These are phyloP conservation scores for Blattamonas nauphoetae DNA, from an alignment of 78 protist genomes.

Conservation along the genomic window DNA sequence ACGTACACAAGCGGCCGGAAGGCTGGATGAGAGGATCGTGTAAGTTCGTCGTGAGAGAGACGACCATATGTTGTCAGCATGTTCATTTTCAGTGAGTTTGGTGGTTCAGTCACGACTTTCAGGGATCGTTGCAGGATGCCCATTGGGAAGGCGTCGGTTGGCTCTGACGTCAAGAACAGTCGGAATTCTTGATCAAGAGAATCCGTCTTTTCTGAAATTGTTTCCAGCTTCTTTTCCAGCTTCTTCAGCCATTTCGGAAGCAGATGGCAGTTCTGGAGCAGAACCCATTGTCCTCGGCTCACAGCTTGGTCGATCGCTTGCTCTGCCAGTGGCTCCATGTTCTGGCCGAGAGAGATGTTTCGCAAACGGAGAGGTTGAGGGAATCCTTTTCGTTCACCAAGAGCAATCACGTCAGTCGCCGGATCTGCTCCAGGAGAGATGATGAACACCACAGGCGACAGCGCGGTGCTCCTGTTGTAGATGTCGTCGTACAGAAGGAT, in stretches of 20 bases:
- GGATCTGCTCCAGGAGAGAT: constrained; percentile 86
- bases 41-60: constrained; percentile 47
- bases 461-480: constrained; percentile 26
- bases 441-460: constrained; percentile 69
- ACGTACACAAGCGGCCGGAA: constrained; percentile 69
- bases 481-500: constrained; percentile 43
- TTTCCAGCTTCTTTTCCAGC: constrained; percentile 69
- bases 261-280: constrained; percentile 83
- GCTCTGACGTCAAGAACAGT: constrained; percentile 86
- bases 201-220: constrained; percentile 2
- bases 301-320: constrained; percentile 55
- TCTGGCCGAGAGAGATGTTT: constrained; percentile 68
- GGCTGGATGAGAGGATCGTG: constrained; percentile 53
- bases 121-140: constrained; percentile 80
- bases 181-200: constrained; percentile 68
- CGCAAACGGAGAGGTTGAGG: neutral
- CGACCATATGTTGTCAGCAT: constrained; percentile 48
- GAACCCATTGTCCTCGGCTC: constrained; percentile 77
- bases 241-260: constrained; percentile 63
- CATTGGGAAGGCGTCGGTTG: constrained; percentile 72
- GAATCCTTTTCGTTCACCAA: constrained; percentile 53
- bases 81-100: constrained; percentile 77
- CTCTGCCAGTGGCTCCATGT: constrained; percentile 62
- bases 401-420: constrained; percentile 59
- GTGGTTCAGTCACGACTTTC: constrained; percentile 90